Base-by-base conservation (phyloP, 129 eudicot genomes). In the Escallonia herrerae region DNA sequence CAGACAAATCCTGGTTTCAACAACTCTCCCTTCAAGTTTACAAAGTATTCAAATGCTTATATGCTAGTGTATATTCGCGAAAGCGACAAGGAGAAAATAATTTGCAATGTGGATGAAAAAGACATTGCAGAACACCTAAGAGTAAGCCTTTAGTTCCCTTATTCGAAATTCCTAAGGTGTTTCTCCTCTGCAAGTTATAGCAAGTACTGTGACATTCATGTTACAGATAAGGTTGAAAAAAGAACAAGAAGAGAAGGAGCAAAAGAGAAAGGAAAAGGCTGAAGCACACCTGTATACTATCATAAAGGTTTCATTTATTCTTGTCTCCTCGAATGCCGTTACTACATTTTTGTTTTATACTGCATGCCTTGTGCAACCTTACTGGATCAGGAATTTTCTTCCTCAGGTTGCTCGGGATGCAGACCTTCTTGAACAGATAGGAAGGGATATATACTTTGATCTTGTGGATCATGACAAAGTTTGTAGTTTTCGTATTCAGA, bases 381-480 rank as follows among this genome's bases (percentile, higher is more conserved):
- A n/a, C 40, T 10, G 12, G 39, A 15, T 43, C n/a, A 3, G 45
- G 37, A 39, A 49, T 8, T 51, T 70, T n/a, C 14, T 52, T 7
- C 56, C 48, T 82, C 40, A 86, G 94, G 94, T 93, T 81, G 96
- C 96, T 40, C 93, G 91, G 41, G 99, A 89, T 80, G 91, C 80
- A 48, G 93, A 93, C 60, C 76, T 93, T 37, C 72, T 65, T 67
- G 86, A 81, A 64, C 99, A 93, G 75, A 93, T 93, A 56, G 99
- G 99, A 51, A 89, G 72, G 72, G 90, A 88, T 62, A 81, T 89
- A 61, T 84, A 79, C 68, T 88, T 93, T 85, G 99, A 93, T 76
- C 87, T 93, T 56, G 99, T 93, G 13, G 99, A 93, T 67, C 99
- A 93, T 89, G 99, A 89, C 59, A 93, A 84, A 86, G 99, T 93